Evolutionary conservation across 768 basidiomycete genomes (phyloP), one percentile per base, ranked within the genome.

Genomic region (Lenzites betulinus): DNA sequence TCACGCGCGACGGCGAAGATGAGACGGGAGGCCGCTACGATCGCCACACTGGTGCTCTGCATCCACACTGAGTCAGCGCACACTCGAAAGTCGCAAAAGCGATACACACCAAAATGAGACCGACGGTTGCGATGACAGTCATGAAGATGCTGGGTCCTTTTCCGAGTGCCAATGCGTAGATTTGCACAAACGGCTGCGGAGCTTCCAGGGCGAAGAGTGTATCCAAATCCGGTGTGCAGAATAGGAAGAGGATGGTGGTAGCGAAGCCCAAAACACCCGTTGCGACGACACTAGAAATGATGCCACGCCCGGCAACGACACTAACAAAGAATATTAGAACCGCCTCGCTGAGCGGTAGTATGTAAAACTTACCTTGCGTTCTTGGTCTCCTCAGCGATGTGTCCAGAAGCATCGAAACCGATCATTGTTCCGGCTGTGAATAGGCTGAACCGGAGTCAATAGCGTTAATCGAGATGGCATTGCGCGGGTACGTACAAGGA

Each of bases 1-100:
- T 97, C 95, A 54, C 95, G 88, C n/a, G 94, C 94, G 46, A 97
- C 90, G 9, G 94, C 95, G 68, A 91, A 97, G 41, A 97, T 82
- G 26, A 97, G 81, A 4, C 94, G 85, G 13, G 93, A 95, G 13
- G 93, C 85, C 1, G 95, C 94, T 20, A 95, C 92, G 58, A 96
- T 86, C 18, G 91, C 85, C 44, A 95, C 83, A 64, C 88, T 92
- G 1, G 93, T 93, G 72, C 91, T 95, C 90, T 93, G 66, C 3
- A 46, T 49, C 11, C 23, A 18, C 7, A 43, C 39, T 39, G 51
- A 51, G 57, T 46, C 7, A 20, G n/a, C 39, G 16, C 15, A 0
- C 2, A 38, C 22, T 30, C n/a, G 38, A 53, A 28, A 1, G 35
- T 18, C 8, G 42, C 36, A 57, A 33, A 33, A 11, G 11, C 6